Conservation (phyloP, 331 rosid genomes). For the Ulmus americana region DNA sequence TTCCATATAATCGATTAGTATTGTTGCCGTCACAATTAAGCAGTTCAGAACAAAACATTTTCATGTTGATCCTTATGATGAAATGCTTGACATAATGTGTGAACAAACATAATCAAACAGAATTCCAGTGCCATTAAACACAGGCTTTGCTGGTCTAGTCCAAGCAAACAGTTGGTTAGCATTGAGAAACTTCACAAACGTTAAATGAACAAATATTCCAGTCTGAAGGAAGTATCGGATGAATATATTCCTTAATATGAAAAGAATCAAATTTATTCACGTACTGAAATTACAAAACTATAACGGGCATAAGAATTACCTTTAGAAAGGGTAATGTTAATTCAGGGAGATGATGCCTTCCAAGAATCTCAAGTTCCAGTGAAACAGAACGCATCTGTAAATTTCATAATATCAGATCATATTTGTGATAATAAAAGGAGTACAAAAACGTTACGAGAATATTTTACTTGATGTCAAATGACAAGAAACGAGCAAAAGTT, state of each 20-base stretch:
- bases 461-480: background rate
- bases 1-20: background rate
- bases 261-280: background rate
- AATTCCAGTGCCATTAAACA: too few species aligned
- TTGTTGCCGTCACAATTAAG: background rate
- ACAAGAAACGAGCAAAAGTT: background rate
- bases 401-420: conserved; percentile 26
- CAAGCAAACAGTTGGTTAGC: too few species aligned
- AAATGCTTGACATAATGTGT: too few species aligned
- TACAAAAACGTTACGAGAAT: background rate
- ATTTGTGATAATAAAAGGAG: conserved; percentile 18
- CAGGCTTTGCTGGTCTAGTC: too few species aligned
- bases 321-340: conserved; percentile 74
- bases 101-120: too few species aligned
- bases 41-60: background rate
- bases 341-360: conserved; percentile 88
- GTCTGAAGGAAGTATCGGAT: background rate
- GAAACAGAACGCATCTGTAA: conserved; percentile 80
- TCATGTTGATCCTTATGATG: too few species aligned
- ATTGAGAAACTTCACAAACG: background rate
- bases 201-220: background rate
- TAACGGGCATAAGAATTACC: conserved; percentile 34
- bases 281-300: background rate
- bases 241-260: background rate
- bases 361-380: conserved; percentile 85